Conservation (phyloP, 2,329 filamentous ascomycete species). For the Ampelomyces quisqualis region DNA sequence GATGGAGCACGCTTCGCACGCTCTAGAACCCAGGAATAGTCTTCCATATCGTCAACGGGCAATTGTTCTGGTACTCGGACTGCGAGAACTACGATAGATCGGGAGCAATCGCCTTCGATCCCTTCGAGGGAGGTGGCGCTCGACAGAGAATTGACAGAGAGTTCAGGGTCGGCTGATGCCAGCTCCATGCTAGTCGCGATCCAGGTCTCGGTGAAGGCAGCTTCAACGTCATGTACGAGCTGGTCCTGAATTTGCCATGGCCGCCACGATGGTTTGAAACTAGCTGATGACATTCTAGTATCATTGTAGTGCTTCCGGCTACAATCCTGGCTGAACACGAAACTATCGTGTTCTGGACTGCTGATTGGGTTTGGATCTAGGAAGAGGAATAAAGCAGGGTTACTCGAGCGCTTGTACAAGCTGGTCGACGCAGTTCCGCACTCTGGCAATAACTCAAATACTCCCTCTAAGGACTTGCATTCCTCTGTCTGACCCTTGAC, state of each 20-base stretch:
- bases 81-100: conserved; percentile 22
- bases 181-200: conserved; percentile 6
- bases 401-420: conserved; percentile 52
- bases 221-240: conserved; percentile 2
- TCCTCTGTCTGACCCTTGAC: conserved; percentile 41
- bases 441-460: conserved; percentile 53
- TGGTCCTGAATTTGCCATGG: conserved; percentile 25
- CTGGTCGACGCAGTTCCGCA: conserved; percentile 60
- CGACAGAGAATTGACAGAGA: conserved; percentile 8
- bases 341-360: conserved; percentile 51
- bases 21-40: conserved; percentile 28
- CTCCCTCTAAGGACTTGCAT: conserved; percentile 48
- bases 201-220: conserved; percentile 16
- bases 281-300: conserved; percentile 49
- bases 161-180: not conserved
- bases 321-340: conserved; percentile 58
- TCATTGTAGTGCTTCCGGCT: conserved; percentile 51
- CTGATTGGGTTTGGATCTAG: conserved; percentile 57
- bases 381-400: conserved; percentile 55
- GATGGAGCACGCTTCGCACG: conserved; percentile 15
- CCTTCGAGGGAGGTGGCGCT: not conserved
- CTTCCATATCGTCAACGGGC: conserved; percentile 4
- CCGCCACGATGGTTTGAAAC: conserved; percentile 43
- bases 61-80: conserved; percentile 12
- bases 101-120: conserved; percentile 15